Percentiles rank a stretch among this genome's conserved stretches.
Conservation (phyloP, 2,329 filamentous ascomycete species). For the Fusarium mexicanum region DNA sequence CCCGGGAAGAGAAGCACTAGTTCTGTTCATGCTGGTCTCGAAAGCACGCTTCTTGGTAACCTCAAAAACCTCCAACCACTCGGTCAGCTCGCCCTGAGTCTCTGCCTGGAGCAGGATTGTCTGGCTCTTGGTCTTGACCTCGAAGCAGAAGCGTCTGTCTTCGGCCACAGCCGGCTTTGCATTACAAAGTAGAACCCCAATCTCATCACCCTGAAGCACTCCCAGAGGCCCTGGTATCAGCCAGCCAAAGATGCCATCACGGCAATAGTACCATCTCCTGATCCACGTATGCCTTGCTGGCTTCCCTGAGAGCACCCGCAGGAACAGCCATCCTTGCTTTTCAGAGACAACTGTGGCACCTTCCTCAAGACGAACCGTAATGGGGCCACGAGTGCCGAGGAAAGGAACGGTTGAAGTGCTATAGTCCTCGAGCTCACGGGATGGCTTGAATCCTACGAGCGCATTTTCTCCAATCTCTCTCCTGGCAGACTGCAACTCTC, state of each 20-base stretch:
- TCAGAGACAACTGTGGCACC: slow-evolving; percentile 67
- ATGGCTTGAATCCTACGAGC: slow-evolving; percentile 77
- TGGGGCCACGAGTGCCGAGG: slow-evolving; percentile 75
- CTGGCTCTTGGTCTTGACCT: slow-evolving; percentile 97
- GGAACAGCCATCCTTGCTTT: slow-evolving; percentile 95
- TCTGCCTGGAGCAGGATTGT: slow-evolving; percentile 92
- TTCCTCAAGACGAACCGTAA: slow-evolving; percentile 67
- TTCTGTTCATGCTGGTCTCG: slow-evolving; percentile 72
- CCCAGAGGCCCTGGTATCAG: slow-evolving; percentile 84
- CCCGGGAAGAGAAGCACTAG: slow-evolving; percentile 57
- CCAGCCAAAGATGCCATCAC: slow-evolving; percentile 96
- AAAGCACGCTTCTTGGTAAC: slow-evolving; percentile 92
- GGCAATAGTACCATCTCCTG: slow-evolving; percentile 93
- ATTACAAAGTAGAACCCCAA: slow-evolving; percentile 92
- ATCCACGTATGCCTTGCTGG: slow-evolving; percentile 91
- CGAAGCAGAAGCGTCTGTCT: slow-evolving; percentile 95
- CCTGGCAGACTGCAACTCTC: slow-evolving; percentile 81
- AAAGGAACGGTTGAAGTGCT: slow-evolving; percentile 89
- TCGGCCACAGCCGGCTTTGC: slow-evolving; percentile 91
- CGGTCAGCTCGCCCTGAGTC: slow-evolving; percentile 88
- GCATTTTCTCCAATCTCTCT: slow-evolving; percentile 84
- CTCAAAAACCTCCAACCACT: slow-evolving; percentile 95
- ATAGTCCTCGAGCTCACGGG: slow-evolving; percentile 93
- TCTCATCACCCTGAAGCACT: slow-evolving; percentile 95
- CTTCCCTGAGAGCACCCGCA: slow-evolving; percentile 84